Base-by-base conservation (phyloP, 352 stramenopile species). In the Phytophthora lateralis region DNA sequence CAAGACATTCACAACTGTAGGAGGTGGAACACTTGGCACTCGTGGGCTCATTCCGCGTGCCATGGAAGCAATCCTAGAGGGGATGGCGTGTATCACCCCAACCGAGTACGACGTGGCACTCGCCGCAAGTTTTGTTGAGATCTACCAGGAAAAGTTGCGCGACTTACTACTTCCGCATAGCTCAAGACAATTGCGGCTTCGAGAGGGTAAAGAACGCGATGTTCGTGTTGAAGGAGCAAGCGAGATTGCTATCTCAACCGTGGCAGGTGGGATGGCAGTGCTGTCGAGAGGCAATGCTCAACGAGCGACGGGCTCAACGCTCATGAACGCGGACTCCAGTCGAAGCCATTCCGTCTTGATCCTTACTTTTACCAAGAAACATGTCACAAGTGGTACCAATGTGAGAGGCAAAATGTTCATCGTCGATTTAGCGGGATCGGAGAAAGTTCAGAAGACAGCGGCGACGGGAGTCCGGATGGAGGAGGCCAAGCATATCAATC, bases 401-500 rank as follows among this genome's bases (percentile, higher is more conserved):
- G 35, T 63, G 11, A 60, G 51, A 44, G 38, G 63, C 18, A 44
- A 71, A 72, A 24, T 93, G 42, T 85, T 72, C 26, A 66, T 93
- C 24, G 81, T 91, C 4, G 81, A 93, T 48, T 64, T 93, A 29
- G 83, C 83, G n/a, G 81, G 83, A 4, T 91, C 81, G 0, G 83
- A 93, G 54, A 82, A 86, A 29, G 54, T 71, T 14, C 69, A 76
- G 35, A 93, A 89, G 63, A 88, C 69, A 0, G 55, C 51, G 6
- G 76, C 71, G 8, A 81, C 54, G n/a, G 83, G 77, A 18, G 65
- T 71, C 24, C 64, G 79, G 8, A 73, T 93, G 30, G 77, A 91
- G 12, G 81, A 93, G 65, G 79, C 80, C 46, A 91, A 91, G 58
- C 50, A 88, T 59, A 93, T 93, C 58, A 93, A 91, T 49, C 70